Conservation (phyloP, 805 yeast species). For the Debaryomyces prosopidis region DNA sequence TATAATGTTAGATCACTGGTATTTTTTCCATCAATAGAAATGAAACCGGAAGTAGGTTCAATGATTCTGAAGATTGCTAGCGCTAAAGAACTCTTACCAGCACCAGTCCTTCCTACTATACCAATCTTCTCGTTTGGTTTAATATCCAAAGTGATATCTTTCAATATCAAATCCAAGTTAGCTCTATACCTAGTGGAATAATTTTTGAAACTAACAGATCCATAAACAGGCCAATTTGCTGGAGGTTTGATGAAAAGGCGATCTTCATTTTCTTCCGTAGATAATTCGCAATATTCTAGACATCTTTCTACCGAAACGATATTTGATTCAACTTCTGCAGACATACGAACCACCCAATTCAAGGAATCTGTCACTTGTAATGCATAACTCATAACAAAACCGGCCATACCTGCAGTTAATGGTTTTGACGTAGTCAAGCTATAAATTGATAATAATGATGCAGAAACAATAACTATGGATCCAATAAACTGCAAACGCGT, state of each 20-base stretch:
- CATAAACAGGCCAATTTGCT: conserved; percentile 69
- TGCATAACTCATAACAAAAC: conserved; percentile 65
- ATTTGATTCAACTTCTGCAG: conserved; percentile 64
- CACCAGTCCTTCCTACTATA: conserved; percentile 95
- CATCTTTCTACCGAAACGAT: conserved; percentile 70
- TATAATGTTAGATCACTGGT: conserved; percentile 67
- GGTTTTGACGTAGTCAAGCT: conserved; percentile 37
- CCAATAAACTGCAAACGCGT: conserved; percentile 58
- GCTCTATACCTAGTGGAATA: conserved; percentile 81
- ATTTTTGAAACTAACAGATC: conserved; percentile 62
- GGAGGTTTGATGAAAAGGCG: conserved; percentile 32
- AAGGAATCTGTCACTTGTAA: conserved; percentile 55
- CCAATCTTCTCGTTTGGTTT: conserved; percentile 82
- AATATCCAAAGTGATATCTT: conserved; percentile 61
- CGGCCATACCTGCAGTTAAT: conserved; percentile 59
- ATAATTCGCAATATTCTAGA: conserved; percentile 52
- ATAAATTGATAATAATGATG: conserved; percentile 32
- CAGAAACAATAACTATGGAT: conserved; percentile 49
- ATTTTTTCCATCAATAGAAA: conserved; percentile 66
- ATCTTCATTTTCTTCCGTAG: conserved; percentile 24
- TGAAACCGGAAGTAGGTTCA: conserved; percentile 67
- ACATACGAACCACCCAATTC: conserved; percentile 56
- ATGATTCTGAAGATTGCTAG: conserved; percentile 80
- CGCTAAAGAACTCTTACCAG: conserved; percentile 86
- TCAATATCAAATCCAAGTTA: conserved; percentile 74